Conservation (phyloP, 2,329 filamentous ascomycete genomes). For the Phyllosticta citrichinensis region DNA sequence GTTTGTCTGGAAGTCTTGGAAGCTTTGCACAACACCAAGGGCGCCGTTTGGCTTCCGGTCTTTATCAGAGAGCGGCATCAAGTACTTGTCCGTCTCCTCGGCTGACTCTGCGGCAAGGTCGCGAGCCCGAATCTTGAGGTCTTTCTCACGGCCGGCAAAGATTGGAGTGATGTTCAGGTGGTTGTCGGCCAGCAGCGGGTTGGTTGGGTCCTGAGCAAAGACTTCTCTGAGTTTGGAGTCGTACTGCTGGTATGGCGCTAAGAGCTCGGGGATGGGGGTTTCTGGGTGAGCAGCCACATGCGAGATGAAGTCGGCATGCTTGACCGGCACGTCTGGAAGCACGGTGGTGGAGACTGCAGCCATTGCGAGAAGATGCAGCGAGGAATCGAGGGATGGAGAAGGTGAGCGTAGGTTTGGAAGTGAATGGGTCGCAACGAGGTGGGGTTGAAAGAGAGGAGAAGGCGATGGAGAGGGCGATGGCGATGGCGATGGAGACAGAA, state of each 20-base stretch:
- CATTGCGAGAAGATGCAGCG: background rate
- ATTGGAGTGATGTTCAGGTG: conserved; percentile 57
- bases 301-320: conserved; percentile 33
- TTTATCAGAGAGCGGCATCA: conserved; percentile 56
- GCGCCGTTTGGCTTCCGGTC: conserved; percentile 54
- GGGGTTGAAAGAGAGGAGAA: background rate
- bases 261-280: conserved; percentile 46
- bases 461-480: background rate
- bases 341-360: background rate
- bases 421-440: background rate
- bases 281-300: conserved; percentile 48
- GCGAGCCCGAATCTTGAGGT: conserved; percentile 54
- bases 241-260: conserved; percentile 57
- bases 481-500: background rate
- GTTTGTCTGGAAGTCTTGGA: conserved; percentile 67
- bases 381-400: background rate
- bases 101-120: conserved; percentile 47
- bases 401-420: background rate
- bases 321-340: conserved; percentile 29
- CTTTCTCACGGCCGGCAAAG: conserved; percentile 44
- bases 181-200: conserved; percentile 47
- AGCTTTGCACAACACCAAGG: conserved; percentile 55
- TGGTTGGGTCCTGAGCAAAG: conserved; percentile 57
- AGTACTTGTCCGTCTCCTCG: conserved; percentile 53
- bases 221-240: conserved; percentile 56